Evolutionary conservation across 129 eudicot species (phyloP), one percentile per base, ranked within the genome.

Genomic region (Heracleum sosnowskyi): DNA sequence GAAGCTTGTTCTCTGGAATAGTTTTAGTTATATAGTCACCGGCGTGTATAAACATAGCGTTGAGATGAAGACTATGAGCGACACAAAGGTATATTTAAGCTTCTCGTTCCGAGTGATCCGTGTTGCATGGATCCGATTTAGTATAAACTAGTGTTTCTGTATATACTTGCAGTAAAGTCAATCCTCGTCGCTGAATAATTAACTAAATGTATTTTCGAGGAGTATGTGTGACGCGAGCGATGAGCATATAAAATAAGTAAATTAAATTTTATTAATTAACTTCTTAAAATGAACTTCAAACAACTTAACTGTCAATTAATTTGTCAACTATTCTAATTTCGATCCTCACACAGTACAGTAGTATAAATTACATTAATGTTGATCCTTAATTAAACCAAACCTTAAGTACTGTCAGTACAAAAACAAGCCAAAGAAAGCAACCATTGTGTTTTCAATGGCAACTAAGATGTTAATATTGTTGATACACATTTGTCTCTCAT

Each of bases 381-480:
- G 28, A 57, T 57, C 63, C n/a, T 57, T 57, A 57, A n/a, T 11
- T 9, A 37, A 0, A 37, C 40, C 62, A 53, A 1, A 22, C 22
- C 62, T 22, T n/a, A 53, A 20, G 28, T 53, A 53, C 62, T 45
- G 75, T 64, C 76, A 49, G 53, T 35, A 57, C 45, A 31, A 4
- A 40, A 53, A 57, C 18, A 41, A 26, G 68, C 76, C 83, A 51
- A 24, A 66, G 36, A 57, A 26, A 35, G 57, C 40, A 24, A 1
- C 13, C 36, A 4, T 7, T 16, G 2, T 36, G 7, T 69, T 69
- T 77, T 47, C 79, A 57, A 82, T 87, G 86, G 83, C 79, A 45
- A 71, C 75, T 34, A 77, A 66, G 9, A 34, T 79, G 62, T 0
- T 73, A 13, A 3, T 62, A 20, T 71, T 63, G 63, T 76, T 70